phyloP scores from a whole-genome alignment of 2,329 filamentous ascomycete genomes.

The Clarireedia homoeocarpa region DNA sequence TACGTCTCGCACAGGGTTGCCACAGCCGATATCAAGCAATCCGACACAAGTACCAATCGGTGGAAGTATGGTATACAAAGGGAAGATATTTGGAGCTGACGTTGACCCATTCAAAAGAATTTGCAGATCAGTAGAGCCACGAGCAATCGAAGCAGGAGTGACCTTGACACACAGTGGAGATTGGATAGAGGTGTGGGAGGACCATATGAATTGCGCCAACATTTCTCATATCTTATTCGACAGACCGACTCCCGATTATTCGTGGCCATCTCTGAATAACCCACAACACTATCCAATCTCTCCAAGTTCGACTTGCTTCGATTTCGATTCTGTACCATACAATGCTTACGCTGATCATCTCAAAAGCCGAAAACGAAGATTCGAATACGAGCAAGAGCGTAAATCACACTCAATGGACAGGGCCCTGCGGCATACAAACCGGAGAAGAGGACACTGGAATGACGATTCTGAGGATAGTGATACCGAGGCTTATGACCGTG shows the following conservation, averaged over 20 bases:
- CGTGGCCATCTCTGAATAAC: background rate
- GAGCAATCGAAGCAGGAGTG: background rate
- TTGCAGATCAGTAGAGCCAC: background rate
- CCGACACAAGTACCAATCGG: background rate
- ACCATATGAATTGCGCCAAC: background rate
- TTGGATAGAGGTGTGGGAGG: background rate
- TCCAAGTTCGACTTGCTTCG: background rate
- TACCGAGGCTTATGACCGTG: too few relatives aligned
- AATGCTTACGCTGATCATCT: too few relatives aligned
- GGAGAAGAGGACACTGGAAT: too few relatives aligned
- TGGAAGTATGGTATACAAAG: background rate
- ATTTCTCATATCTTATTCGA: slow-evolving; percentile 1
- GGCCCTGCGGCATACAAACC: too few relatives aligned
- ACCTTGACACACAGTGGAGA: background rate
- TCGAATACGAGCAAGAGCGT: too few relatives aligned
- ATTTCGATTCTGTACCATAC: background rate
- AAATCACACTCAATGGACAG: too few relatives aligned
- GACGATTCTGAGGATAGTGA: too few relatives aligned
- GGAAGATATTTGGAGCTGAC: background rate
- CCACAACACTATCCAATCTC: background rate
- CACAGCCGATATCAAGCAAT: background rate
- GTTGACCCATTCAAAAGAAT: background rate
- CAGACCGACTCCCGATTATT: background rate
- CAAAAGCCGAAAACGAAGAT: too few relatives aligned
- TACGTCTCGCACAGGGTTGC: background rate